Conservation (phyloP, 306 rosid genomes). For the Leucaena leucocephala region DNA sequence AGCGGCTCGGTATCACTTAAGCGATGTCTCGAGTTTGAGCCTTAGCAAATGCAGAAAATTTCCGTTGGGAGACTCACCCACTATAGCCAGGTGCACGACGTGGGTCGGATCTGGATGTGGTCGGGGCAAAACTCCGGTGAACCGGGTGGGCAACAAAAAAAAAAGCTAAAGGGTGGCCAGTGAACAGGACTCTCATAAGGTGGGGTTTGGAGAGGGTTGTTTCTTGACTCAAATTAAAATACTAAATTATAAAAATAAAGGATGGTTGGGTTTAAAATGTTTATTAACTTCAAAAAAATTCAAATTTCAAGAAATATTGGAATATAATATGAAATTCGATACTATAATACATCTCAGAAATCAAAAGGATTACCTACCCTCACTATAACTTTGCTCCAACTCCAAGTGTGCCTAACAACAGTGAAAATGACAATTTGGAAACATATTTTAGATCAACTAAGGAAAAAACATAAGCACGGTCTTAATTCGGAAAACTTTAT, state of each 20-base stretch:
- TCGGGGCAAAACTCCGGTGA: too few species aligned
- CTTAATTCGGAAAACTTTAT: too few species aligned
- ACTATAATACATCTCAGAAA: background rate
- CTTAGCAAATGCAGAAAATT: too few species aligned
- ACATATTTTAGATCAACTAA: background rate
- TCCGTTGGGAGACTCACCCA: too few species aligned
- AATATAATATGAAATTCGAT: background rate
- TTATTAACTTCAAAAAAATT: background rate
- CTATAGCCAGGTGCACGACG: too few species aligned
- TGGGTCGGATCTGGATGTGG: too few species aligned
- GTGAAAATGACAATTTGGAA: background rate
- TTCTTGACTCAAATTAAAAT: background rate
- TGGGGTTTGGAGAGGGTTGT: too few species aligned
- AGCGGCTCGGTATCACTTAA: too few species aligned
- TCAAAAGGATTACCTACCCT: background rate
- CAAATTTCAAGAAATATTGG: background rate
- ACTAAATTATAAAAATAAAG: background rate
- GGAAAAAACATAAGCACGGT: background rate
- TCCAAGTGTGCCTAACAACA: background rate
- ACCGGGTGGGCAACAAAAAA: too few species aligned
- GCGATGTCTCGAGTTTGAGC: too few species aligned
- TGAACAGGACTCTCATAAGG: too few species aligned
- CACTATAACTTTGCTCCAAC: background rate
- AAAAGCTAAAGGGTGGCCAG: background rate
- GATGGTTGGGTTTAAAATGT: background rate